A percentile compares a stretch with the other conserved stretches of the same genome.
Conservation (phyloP, 176 grass and related monocot species). For the Lolium rigidum region DNA sequence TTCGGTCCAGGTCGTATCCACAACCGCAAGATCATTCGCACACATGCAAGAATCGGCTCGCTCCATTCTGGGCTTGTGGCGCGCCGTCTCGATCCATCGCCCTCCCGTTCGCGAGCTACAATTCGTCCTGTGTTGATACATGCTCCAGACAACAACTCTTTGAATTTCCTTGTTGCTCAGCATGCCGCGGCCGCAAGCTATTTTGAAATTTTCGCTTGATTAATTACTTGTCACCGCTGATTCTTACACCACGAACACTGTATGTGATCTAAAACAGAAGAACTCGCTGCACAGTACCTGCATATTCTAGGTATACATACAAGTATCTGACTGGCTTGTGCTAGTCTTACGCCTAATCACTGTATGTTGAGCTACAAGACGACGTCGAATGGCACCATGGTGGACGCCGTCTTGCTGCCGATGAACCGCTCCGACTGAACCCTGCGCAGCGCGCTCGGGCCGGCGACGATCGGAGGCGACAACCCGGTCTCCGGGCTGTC, state of each 20-base stretch:
- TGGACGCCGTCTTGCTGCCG: conserved; percentile 37
- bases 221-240: neutral
- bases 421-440: conserved; percentile 54
- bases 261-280: neutral
- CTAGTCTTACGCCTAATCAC: neutral
- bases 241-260: neutral
- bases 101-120: neutral
- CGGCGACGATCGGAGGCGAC: neutral
- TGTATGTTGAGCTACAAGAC: conserved; percentile 33
- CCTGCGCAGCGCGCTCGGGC: conserved; percentile 31
- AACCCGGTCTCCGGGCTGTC: conserved; percentile 31
- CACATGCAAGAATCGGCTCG: neutral
- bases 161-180: neutral
- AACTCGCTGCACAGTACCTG: neutral
- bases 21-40: neutral
- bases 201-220: neutral
- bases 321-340: neutral
- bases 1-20: neutral
- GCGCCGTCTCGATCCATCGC: neutral
- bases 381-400: conserved; percentile 47
- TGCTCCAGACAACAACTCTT: neutral
- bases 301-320: neutral
- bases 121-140: too few relatives aligned
- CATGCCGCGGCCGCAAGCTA: neutral
- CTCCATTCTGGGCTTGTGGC: too few relatives aligned